Base-by-base conservation (phyloP, 306 rosid genomes). In the Cicer yamashitae region DNA sequence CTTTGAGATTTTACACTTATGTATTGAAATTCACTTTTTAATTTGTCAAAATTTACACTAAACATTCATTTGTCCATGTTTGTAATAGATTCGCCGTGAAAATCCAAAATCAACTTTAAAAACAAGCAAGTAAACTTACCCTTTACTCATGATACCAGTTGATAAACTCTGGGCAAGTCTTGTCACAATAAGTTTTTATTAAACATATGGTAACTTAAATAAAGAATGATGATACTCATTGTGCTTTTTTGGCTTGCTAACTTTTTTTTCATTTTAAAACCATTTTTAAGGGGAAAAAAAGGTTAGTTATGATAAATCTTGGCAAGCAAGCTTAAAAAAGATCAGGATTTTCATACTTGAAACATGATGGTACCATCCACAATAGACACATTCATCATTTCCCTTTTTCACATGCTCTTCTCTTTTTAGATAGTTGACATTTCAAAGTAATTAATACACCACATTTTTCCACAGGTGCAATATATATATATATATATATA, bases 291-390 rank as follows among this genome's bases (percentile, higher is more conserved):
- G 70, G n/a, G 40, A 5, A 17, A 20, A 66, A 30, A 51, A 77
- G 71, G 73, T 63, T 78, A 6, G 51, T 39, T 18, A 70, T 81
- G 83, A 84, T 81, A 77, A 76, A 67, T 48, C 79, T 84, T 84
- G 30, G 37, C 22, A 81, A 74, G 70, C 60, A 81, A 84, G 78
- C 8, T 74, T 78, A 58, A 69, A 47, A 69, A 80, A 76, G 74
- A 52, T 37, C 12, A 57, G 9, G 37, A 22, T 59, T 71, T 71
- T 67, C 76, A 50, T 66, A 14, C 73, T 74, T 58, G 40, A 34
- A 34, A 18, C 58, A 81, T 84, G 60, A 84, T 84, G 76, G 73
- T 82, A 84, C 70, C 83, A n/a, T 75, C 88, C 85, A 77, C 83
- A 62, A 70, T 64, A 15, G 65, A 51, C 79, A 81, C 83, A 74